Evolutionary conservation across 78 protist genomes (phyloP).

Genomic region (Planoprotostelium fungivorum): DNA sequence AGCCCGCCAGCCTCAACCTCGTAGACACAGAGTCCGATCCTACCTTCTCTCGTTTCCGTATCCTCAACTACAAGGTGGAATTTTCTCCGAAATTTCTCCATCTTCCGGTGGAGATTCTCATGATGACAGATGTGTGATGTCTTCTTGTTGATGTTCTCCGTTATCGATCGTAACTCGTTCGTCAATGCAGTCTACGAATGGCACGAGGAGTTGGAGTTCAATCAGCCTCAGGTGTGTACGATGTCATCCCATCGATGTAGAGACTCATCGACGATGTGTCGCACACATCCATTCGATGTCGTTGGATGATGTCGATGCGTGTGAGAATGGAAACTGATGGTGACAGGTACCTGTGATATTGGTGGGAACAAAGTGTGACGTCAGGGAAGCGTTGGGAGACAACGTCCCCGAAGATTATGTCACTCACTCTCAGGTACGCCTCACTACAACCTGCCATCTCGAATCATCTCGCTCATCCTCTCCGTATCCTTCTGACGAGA

Average conservation of each 20-base stretch:
- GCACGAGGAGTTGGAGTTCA: neutral
- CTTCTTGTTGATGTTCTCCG: neutral
- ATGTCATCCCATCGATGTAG: neutral
- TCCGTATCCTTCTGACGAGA: no score
- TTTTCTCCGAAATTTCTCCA: neutral
- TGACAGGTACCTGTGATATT: neutral
- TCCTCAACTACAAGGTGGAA: neutral
- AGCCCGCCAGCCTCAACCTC: neutral
- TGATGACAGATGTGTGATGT: neutral
- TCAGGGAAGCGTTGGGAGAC: neutral
- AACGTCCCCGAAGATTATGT: neutral
- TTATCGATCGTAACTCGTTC: neutral
- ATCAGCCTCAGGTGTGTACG: neutral
- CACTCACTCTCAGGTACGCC: neutral
- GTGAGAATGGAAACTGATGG: no score
- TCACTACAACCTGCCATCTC: neutral
- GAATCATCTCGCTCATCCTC: no score
- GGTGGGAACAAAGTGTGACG: neutral
- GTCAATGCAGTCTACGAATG: neutral
- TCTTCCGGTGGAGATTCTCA: neutral
- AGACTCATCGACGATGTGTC: no score
- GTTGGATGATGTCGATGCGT: no score
- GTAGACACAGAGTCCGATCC: neutral
- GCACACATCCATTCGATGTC: no score
- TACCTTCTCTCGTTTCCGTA: neutral